A percentile compares a stretch with the other conserved stretches of the same genome.
These are phyloP conservation scores for Galeopsis tetrahit DNA, from an alignment of 257 asterid species.

Conservation along the genomic window DNA sequence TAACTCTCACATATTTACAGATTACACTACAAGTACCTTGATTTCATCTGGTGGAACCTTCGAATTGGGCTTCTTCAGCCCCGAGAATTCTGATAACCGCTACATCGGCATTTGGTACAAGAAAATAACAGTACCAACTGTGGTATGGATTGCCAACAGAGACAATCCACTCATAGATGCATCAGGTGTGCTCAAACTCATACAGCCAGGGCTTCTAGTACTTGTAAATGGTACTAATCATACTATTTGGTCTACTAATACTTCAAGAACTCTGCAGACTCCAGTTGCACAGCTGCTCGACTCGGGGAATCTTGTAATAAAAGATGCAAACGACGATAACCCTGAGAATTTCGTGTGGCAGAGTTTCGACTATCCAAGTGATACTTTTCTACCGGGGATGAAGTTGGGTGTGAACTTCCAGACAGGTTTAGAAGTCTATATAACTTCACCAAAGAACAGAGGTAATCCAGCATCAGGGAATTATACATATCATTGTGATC, in stretches of 20 bases:
- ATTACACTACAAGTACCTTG: too few species aligned
- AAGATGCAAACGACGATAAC: too few species aligned
- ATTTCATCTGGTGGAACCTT: not conserved
- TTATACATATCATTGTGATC: conserved; percentile 37
- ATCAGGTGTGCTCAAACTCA: not conserved
- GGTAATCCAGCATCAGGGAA: conserved; percentile 40
- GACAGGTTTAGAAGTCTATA: not conserved
- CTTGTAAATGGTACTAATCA: not conserved
- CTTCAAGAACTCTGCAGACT: not conserved
- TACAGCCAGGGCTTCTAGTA: not conserved
- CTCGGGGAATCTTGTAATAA: not conserved
- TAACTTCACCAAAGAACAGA: not conserved
- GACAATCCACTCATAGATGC: not conserved
- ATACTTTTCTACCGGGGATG: too few species aligned
- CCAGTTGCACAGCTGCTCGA: not conserved
- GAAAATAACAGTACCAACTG: not conserved
- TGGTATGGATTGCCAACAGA: not conserved
- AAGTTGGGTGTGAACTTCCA: not conserved
- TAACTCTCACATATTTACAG: not conserved
- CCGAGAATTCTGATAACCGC: not conserved
- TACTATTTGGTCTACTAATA: not conserved
- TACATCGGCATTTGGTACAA: conserved; percentile 17
- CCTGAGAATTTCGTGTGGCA: too few species aligned
- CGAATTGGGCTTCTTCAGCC: not conserved
- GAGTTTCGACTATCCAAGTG: too few species aligned